Base-by-base conservation (phyloP, 192 early-diverging fungal genomes). In the Coemansia sp. region DNA sequence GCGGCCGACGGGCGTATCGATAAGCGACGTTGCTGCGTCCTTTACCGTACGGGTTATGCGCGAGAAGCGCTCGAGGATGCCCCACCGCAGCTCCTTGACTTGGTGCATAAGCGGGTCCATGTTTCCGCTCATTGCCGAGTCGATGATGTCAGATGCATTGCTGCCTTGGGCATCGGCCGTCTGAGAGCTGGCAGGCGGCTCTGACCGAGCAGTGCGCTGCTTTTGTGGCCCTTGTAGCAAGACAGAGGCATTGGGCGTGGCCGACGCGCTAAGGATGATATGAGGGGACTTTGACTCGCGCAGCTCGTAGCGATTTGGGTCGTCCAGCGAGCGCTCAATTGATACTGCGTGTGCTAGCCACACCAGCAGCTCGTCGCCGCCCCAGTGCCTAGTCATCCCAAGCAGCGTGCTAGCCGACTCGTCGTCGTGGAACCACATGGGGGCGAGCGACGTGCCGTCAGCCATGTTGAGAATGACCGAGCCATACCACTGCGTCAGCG, bases 351-450 rank as follows among this genome's bases (percentile, higher is more conserved):
- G 70, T 59, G 87, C 53, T 45, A 92, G 65, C 69, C 78, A 78
- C 6, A 82, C 76, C 54, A 92, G 62, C 19, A 91, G 83, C 54
- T 92, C 90, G 71, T 91, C 87, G 39, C 90, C 90, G 40, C 89
- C 90, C 90, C 89, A 90, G 24, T 73, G 82, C 53, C 70, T 73
- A 25, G 68, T 65, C 63, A 71, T 71, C 10, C 70, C 80, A 38
- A 75, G 72, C 58, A 84, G 63, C 60, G 77, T 82, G 84, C 85
- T 89, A 60, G 67, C 83, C 40, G 75, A 86, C 56, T 87, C 89
- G 38, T 90, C 89, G 56, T 92, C 90, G 46, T 91, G 91, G 68
- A 92, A 92, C 84, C 86, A 91, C 64, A 92, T 84, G 1, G 91
- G 88, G 5, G 88, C 84, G 19, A 84, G 62, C 1, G 89, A 88